Evolutionary conservation across 148 eudicot species (phyloP).

Genomic region (Camellia granthamiana): DNA sequence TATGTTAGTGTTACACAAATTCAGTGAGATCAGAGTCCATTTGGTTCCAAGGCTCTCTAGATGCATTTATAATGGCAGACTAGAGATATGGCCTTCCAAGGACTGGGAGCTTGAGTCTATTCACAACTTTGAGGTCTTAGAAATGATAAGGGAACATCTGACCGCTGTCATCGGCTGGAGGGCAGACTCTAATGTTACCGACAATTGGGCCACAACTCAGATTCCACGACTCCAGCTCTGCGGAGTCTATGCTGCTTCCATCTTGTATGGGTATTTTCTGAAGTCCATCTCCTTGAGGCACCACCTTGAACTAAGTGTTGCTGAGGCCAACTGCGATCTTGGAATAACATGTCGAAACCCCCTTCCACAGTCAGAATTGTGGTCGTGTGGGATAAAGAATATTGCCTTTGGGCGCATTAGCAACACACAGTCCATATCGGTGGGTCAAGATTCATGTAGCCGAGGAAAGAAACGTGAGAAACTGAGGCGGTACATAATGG

Average conservation of each 20-base stretch:
- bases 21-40: constrained; percentile 61
- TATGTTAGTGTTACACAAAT: constrained; percentile 55
- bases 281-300: constrained; percentile 73
- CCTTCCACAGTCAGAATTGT: constrained; percentile 24
- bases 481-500: constrained; percentile 49
- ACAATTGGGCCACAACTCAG: constrained; percentile 55
- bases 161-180: constrained; percentile 48
- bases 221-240: constrained; percentile 40
- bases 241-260: constrained; percentile 51
- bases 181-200: constrained; percentile 57
- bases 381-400: constrained; percentile 27
- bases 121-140: constrained; percentile 56
- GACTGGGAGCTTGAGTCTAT: constrained; percentile 80
- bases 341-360: constrained; percentile 26
- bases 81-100: constrained; percentile 72
- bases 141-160: constrained; percentile 66
- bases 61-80: constrained; percentile 65
- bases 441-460: constrained; percentile 33
- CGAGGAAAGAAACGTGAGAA: constrained; percentile 32
- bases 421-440: constrained; percentile 25
- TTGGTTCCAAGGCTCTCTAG: constrained; percentile 64
- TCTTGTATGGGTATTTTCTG: constrained; percentile 74
- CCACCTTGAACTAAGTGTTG: constrained; percentile 46
- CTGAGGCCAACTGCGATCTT: constrained; percentile 18
- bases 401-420: constrained; percentile 27